phyloP scores from a whole-genome alignment of 1,284 basidiomycete genomes.

The Xerocomus nothofagi region DNA sequence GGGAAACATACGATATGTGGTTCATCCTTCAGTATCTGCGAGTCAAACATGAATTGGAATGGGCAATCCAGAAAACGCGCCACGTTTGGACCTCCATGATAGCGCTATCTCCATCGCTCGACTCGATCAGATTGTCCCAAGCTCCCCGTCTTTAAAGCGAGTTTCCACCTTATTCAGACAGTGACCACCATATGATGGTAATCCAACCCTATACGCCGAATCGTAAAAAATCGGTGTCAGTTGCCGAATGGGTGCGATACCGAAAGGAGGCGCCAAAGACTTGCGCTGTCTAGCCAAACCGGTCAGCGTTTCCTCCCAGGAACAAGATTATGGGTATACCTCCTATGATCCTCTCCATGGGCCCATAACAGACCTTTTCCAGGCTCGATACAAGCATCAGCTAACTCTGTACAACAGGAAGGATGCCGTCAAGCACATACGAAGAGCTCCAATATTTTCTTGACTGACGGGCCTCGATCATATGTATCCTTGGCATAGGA shows the following conservation, averaged over 20 bases:
- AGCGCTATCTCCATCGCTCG: constrained; percentile 24
- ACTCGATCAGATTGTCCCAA: constrained; percentile 50
- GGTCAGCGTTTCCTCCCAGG: not conserved
- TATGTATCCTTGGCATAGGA: constrained; percentile 45
- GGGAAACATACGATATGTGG: constrained; percentile 39
- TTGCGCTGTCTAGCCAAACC: constrained; percentile 37
- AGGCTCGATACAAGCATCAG: constrained; percentile 1
- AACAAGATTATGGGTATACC: not conserved
- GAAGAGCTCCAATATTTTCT: constrained; percentile 42
- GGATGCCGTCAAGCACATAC: constrained; percentile 35
- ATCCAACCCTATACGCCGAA: constrained; percentile 44
- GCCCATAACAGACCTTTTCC: constrained; percentile 20
- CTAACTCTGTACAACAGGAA: not conserved
- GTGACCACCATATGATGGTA: not conserved
- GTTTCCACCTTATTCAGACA: not conserved
- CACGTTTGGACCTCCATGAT: constrained; percentile 50
- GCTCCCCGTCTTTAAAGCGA: constrained; percentile 33
- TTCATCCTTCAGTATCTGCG: constrained; percentile 42
- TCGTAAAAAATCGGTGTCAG: constrained; percentile 9
- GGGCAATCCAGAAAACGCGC: not conserved
- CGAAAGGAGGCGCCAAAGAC: constrained; percentile 4
- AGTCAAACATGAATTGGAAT: not conserved
- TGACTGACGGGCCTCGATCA: constrained; percentile 39
- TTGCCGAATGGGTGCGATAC: not conserved
- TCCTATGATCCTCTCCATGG: constrained; percentile 18